Conservation (phyloP, 108 stramenopile genomes). For the Nannochloropsis salina region DNA sequence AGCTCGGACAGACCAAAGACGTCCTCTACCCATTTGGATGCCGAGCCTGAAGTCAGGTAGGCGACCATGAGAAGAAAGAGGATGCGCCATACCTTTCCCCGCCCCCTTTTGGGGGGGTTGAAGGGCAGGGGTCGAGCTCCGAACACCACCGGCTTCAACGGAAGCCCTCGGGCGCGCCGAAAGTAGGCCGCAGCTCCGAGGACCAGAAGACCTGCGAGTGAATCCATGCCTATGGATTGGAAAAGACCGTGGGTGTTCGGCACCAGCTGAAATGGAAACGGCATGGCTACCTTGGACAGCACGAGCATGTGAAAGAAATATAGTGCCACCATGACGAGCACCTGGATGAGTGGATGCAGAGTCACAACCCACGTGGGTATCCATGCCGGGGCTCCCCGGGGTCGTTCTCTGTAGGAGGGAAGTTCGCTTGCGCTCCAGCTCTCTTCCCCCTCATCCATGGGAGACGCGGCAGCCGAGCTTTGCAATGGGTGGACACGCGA, state of each 20-base stretch:
- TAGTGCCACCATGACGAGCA: conserved; percentile 10
- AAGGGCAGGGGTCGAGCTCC: neutral
- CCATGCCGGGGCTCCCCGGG: conserved; percentile 23
- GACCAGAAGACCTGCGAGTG: conserved; percentile 62
- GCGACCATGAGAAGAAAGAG: conserved; percentile 57
- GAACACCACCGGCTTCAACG: conserved; percentile 21
- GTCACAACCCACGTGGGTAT: conserved; percentile 25
- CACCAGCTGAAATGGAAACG: conserved; percentile 76
- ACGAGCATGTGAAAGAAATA: conserved; percentile 49
- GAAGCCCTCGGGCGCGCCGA: conserved; percentile 11
- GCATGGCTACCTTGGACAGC: conserved; percentile 63
- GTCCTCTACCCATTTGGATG: conserved; percentile 68
- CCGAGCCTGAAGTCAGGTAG: conserved; percentile 69
- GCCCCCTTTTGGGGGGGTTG: neutral
- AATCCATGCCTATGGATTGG: conserved; percentile 70
- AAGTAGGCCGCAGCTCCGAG: conserved; percentile 23
- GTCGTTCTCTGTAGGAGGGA: neutral
- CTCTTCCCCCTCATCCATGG: neutral
- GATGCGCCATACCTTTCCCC: conserved; percentile 25
- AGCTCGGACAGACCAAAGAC: conserved; percentile 56
- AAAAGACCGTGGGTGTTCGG: conserved; percentile 76
- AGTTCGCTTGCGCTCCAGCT: neutral
- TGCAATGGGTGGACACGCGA: neutral
- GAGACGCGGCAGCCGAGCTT: neutral
- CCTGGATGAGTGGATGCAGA: conserved; percentile 26